phyloP scores from a whole-genome alignment of 345 rosid genomes.

The Boechera divaricarpa region DNA sequence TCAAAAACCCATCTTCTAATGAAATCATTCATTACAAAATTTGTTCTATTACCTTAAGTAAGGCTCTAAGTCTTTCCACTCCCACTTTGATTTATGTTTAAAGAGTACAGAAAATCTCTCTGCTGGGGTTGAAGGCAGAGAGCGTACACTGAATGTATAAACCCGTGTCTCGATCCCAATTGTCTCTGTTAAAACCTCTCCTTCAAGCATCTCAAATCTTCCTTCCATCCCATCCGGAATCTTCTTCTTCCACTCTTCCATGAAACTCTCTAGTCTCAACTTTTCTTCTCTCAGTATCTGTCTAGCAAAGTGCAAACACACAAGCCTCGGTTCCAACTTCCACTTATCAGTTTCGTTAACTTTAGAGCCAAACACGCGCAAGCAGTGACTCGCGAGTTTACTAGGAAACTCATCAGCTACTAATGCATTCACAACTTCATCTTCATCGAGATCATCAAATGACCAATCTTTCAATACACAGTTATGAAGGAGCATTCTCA shows the following conservation, averaged over 20 bases:
- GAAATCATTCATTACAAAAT: not conserved
- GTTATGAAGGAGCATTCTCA: constrained; percentile 70
- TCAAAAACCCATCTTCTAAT: not conserved
- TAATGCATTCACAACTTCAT: constrained; percentile 58
- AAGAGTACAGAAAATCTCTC: constrained; percentile 76
- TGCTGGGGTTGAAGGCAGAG: constrained; percentile 74
- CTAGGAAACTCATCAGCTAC: constrained; percentile 73
- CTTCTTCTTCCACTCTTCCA: constrained; percentile 69
- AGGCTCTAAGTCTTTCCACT: constrained; percentile 86
- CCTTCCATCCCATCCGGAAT: constrained; percentile 73
- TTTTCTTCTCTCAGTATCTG: constrained; percentile 64
- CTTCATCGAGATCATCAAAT: constrained; percentile 60
- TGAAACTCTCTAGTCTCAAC: constrained; percentile 65
- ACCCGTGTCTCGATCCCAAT: constrained; percentile 79
- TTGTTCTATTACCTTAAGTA: constrained; percentile 62
- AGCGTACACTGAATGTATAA: constrained; percentile 64
- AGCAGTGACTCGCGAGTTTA: constrained; percentile 64
- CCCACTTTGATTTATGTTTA: constrained; percentile 81
- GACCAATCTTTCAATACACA: constrained; percentile 77
- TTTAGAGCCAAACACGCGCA: constrained; percentile 61
- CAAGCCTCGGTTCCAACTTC: constrained; percentile 71
- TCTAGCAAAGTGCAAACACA: constrained; percentile 80
- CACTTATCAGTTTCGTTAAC: constrained; percentile 53
- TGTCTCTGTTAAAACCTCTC: constrained; percentile 87
- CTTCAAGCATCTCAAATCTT: constrained; percentile 78